Conservation (phyloP, 2,329 filamentous ascomycete genomes). For the Aspergillus glaucus region DNA sequence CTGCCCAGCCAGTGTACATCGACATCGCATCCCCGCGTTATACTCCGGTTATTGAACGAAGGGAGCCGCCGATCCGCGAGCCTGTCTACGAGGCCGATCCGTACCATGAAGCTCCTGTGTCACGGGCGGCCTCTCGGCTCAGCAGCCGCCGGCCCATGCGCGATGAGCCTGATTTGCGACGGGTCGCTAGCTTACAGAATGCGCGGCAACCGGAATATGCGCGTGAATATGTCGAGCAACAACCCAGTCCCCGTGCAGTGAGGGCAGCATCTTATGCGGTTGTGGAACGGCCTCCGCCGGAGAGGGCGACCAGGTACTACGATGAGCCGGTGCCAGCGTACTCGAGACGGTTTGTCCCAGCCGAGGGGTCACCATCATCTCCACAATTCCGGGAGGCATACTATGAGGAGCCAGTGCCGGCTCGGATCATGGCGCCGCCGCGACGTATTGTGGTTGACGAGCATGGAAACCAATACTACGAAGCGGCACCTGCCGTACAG, state of each 20-base stretch:
- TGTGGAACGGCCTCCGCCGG: slow-evolving; percentile 32
- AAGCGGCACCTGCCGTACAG: slow-evolving; percentile 37
- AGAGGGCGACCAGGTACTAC: slow-evolving; percentile 31
- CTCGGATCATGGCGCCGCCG: slow-evolving; percentile 47
- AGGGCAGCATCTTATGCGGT: slow-evolving; percentile 37
- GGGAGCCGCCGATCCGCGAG: slow-evolving; percentile 23
- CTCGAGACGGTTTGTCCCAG: slow-evolving; percentile 27
- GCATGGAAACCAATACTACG: slow-evolving; percentile 73
- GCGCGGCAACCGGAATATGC: slow-evolving; percentile 36
- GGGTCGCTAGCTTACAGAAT: slow-evolving; percentile 43
- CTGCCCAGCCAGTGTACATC: slow-evolving; percentile 43
- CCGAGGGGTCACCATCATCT: slow-evolving; percentile 31
- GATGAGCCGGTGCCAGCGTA: slow-evolving; percentile 30
- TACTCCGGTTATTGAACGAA: slow-evolving; percentile 28
- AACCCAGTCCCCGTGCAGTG: slow-evolving; percentile 30
- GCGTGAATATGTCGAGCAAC: slow-evolving; percentile 39
- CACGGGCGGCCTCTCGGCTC: slow-evolving; percentile 36
- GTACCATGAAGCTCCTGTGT: slow-evolving; percentile 25
- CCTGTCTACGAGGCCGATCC: slow-evolving; percentile 31
- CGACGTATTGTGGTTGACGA: slow-evolving; percentile 73
- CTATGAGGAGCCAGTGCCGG: slow-evolving; percentile 36
- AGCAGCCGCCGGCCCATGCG: slow-evolving; percentile 30
- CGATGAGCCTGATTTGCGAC: slow-evolving; percentile 41
- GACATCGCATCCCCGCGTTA: slow-evolving; percentile 39
- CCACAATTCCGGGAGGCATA: slow-evolving; percentile 37